phyloP scores from a whole-genome alignment of 164 flowering plant species.

The Hamamelis virginiana region DNA sequence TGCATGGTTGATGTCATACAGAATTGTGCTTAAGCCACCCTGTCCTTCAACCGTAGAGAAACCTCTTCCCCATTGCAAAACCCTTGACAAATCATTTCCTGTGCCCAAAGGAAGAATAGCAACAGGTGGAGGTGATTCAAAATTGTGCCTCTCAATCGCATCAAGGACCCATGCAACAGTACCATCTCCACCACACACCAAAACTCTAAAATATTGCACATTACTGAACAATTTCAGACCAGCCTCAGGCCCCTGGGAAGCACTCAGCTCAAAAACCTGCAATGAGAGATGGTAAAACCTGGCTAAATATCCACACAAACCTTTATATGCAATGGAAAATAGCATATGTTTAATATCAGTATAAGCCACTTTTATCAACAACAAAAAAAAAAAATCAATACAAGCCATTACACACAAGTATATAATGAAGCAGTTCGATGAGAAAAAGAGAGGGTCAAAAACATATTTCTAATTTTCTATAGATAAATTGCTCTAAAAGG shows the following conservation, averaged over 20 bases:
- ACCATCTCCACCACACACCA: conserved; percentile 90
- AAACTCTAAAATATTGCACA: conserved; percentile 61
- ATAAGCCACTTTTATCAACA: too few species aligned
- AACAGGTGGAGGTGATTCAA: conserved; percentile 85
- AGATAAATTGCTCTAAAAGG: background rate
- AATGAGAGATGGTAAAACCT: conserved; percentile 2
- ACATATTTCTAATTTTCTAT: background rate
- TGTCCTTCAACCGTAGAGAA: conserved; percentile 51
- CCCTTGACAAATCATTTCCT: conserved; percentile 81
- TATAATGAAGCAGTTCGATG: background rate
- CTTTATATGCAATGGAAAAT: background rate
- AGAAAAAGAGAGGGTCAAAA: background rate
- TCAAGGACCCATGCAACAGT: conserved; percentile 88
- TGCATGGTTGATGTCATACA: conserved; percentile 62
- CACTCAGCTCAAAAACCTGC: conserved; percentile 68
- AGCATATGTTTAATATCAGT: background rate
- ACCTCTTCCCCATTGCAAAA: conserved; percentile 80
- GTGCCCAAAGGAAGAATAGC: conserved; percentile 79
- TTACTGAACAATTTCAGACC: conserved; percentile 56
- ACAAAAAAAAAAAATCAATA: too few species aligned
- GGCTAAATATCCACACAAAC: conserved; percentile 9
- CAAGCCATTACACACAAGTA: background rate
- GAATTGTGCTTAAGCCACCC: conserved; percentile 55
- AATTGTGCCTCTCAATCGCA: conserved; percentile 67
- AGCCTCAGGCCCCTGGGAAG: conserved; percentile 65